Evolutionary conservation across 1,284 basidiomycete genomes (phyloP).

Genomic region (Amylostereum chailletii): DNA sequence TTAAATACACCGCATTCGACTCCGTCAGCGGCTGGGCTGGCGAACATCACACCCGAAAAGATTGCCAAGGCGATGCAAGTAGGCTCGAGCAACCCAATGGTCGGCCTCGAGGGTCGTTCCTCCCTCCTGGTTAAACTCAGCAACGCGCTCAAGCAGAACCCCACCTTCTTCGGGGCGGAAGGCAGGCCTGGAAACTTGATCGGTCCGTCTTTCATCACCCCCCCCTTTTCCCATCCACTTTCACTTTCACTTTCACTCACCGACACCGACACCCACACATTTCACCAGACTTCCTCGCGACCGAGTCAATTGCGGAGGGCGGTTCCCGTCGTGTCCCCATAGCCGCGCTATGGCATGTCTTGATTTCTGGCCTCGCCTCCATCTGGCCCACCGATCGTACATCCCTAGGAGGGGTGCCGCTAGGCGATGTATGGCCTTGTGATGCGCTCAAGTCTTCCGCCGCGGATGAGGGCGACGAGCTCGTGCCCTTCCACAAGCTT

Average conservation of each 20-base stretch:
- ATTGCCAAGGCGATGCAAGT: slow-evolving; percentile 80
- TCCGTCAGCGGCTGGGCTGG: slow-evolving; percentile 59
- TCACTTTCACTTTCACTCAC: background rate
- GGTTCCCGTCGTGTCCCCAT: slow-evolving; percentile 45
- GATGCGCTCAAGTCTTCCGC: slow-evolving; percentile 35
- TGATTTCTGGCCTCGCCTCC: slow-evolving; percentile 76
- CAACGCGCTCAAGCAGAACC: slow-evolving; percentile 54
- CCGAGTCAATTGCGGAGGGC: slow-evolving; percentile 35
- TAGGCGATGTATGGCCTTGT: slow-evolving; percentile 92
- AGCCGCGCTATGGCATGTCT: slow-evolving; percentile 69
- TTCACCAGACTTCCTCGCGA: slow-evolving; percentile 60
- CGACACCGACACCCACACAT: background rate
- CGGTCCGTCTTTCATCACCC: slow-evolving; percentile 33
- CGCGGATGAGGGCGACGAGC: slow-evolving; percentile 45
- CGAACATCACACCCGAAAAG: slow-evolving; percentile 51
- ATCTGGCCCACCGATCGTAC: slow-evolving; percentile 87
- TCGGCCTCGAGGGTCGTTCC: slow-evolving; percentile 83
- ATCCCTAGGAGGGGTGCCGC: slow-evolving; percentile 50
- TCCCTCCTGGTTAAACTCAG: slow-evolving; percentile 69
- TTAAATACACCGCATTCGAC: background rate
- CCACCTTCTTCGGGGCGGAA: slow-evolving; percentile 62
- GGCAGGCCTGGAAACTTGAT: slow-evolving; percentile 79
- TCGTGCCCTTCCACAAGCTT: slow-evolving; percentile 94
- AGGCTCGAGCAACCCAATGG: slow-evolving; percentile 72
- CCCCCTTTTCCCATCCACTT: background rate